phyloP scores from a whole-genome alignment of 1,284 basidiomycete genomes.

The Retiboletus flavoniger region DNA sequence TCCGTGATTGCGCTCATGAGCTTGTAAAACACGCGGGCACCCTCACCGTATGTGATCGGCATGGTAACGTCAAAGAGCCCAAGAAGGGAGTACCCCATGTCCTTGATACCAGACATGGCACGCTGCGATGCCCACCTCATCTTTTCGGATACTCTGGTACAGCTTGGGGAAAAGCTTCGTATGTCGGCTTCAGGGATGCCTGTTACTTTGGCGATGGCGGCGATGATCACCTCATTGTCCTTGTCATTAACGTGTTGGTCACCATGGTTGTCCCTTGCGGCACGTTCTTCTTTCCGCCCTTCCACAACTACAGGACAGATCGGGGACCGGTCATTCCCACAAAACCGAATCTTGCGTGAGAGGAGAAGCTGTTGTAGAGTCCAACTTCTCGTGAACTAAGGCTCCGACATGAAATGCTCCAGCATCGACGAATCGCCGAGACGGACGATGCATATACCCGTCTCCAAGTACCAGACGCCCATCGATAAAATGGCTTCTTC shows the following conservation, averaged over 20 bases:
- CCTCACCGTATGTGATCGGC: conserved; percentile 27
- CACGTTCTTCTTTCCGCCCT: conserved; percentile 19
- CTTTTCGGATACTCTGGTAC: conserved; percentile 22
- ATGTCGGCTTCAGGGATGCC: conserved; percentile 25
- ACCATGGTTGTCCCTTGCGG: conserved; percentile 7
- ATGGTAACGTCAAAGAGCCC: conserved; percentile 23
- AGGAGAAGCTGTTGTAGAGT: conserved; percentile 25
- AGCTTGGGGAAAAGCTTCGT: conserved; percentile 21
- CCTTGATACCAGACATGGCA: conserved; percentile 20
- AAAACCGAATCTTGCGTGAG: conserved; percentile 25
- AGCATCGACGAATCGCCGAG: conserved; percentile 17
- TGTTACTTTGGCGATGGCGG: conserved; percentile 16
- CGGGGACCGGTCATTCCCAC: conserved; percentile 26
- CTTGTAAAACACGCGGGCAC: conserved; percentile 24
- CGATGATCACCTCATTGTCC: conserved; percentile 21
- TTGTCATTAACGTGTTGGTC: conserved; percentile 25
- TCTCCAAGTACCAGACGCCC: conserved; percentile 24
- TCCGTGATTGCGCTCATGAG: conserved; percentile 19
- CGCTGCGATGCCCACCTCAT: conserved; percentile 29
- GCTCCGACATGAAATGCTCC: conserved; percentile 24
- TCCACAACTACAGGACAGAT: conserved; percentile 17
- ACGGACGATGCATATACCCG: conserved; percentile 25
- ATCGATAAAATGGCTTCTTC: conserved; percentile 28
- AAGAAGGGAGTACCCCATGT: conserved; percentile 27
- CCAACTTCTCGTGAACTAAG: conserved; percentile 27